These are phyloP conservation scores for Camptophora hylomeconis DNA, from an alignment of 2,329 filamentous ascomycete genomes.

Conservation along the genomic window DNA sequence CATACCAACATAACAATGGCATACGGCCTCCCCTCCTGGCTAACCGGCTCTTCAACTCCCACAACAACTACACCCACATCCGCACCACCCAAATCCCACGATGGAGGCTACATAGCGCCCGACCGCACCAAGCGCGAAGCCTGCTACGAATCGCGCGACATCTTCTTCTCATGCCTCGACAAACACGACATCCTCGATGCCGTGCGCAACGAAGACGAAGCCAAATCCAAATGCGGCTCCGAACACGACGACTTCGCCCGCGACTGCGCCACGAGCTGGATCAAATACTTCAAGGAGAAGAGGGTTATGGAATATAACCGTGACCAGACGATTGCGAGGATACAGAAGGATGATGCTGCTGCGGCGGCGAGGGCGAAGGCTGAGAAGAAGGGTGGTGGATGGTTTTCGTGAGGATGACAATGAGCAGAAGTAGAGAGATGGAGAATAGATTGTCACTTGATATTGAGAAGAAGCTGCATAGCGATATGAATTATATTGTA, in stretches of 20 bases:
- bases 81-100: constrained; percentile 31
- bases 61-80: constrained; percentile 13
- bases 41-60: constrained; percentile 16
- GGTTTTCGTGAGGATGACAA: constrained; percentile 16
- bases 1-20: constrained; percentile 11
- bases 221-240: constrained; percentile 43
- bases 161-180: constrained; percentile 81
- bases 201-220: constrained; percentile 43
- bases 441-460: too few species aligned
- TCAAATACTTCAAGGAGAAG: constrained; percentile 96
- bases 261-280: constrained; percentile 83
- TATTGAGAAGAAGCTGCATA: too few species aligned
- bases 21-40: constrained; percentile 16
- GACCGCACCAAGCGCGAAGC: constrained; percentile 65
- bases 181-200: constrained; percentile 67
- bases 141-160: constrained; percentile 85
- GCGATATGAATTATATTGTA: too few species aligned
- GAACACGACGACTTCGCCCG: constrained; percentile 60
- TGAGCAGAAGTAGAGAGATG: too few species aligned
- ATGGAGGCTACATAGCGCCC: constrained; percentile 63
- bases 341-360: constrained; percentile 60
- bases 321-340: constrained; percentile 60
- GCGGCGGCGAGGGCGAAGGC: constrained; percentile 37
- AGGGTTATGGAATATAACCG: constrained; percentile 85
- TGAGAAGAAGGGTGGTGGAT: constrained; percentile 26